Percentiles rank a stretch among this genome's conserved stretches.
phyloP scores from a whole-genome alignment of 345 rosid genomes.

The Rhodamnia argentea region DNA sequence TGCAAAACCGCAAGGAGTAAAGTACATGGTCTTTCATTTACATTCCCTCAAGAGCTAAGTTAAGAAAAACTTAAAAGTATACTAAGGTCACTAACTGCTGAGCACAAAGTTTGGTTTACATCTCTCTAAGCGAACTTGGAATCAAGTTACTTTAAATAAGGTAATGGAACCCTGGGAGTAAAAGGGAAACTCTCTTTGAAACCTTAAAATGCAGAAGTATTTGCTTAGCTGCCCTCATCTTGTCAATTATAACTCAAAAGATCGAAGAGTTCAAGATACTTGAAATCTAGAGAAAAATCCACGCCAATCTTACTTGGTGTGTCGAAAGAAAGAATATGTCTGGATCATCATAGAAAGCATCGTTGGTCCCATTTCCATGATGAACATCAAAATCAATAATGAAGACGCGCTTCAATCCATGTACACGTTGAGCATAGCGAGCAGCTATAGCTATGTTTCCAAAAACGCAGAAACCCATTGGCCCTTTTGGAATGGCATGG shows the following conservation, averaged over 20 bases:
- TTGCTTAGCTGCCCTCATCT: neutral
- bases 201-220: neutral
- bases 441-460: slow-evolving; percentile 94
- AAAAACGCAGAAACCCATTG: slow-evolving; percentile 95
- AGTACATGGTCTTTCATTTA: neutral
- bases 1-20: slow-evolving; percentile 4
- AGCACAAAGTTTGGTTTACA: neutral
- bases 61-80: neutral
- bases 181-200: neutral
- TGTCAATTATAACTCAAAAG: neutral
- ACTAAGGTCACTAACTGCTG: neutral
- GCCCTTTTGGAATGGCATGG: slow-evolving; percentile 89
- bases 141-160: neutral
- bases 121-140: neutral
- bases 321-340: slow-evolving; percentile 88
- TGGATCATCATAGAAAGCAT: slow-evolving; percentile 80
- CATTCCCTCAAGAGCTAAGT: neutral
- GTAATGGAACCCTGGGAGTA: neutral
- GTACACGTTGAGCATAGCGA: slow-evolving; percentile 69
- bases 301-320: slow-evolving; percentile 53
- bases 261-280: neutral
- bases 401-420: slow-evolving; percentile 61
- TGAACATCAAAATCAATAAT: slow-evolving; percentile 95
- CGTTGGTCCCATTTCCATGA: slow-evolving; percentile 93
- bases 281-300: neutral